Evolutionary conservation across 2,329 filamentous ascomycete species (phyloP).

Genomic region (Fusarium sp.): DNA sequence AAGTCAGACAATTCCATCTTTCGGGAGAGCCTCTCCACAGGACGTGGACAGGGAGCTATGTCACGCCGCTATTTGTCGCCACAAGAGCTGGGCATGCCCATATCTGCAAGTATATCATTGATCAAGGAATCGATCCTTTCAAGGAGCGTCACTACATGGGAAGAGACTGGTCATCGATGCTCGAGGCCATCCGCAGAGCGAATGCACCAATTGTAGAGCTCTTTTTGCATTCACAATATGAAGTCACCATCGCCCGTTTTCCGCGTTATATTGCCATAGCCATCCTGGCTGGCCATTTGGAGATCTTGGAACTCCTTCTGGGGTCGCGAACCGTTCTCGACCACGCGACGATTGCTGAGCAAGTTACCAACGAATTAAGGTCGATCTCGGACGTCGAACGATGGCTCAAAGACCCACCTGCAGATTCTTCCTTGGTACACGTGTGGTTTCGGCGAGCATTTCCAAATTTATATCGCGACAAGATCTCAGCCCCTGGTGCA

Average conservation of each 20-base stretch:
- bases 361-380: too few species aligned
- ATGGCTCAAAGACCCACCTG: fast-evolving
- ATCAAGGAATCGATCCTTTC: fast-evolving
- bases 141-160: neutral
- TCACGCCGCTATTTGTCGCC: neutral
- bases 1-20: neutral
- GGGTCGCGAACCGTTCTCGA: neutral
- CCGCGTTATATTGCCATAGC: neutral
- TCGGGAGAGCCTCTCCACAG: neutral
- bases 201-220: neutral
- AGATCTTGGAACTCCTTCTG: neutral
- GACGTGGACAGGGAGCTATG: fast-evolving
- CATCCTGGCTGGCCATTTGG: neutral
- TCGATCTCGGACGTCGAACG: too few species aligned
- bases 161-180: neutral
- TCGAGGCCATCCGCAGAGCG: neutral
- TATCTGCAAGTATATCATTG: neutral
- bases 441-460: neutral
- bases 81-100: neutral
- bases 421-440: neutral
- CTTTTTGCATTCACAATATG: neutral
- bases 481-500: neutral
- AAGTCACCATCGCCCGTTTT: fast-evolving
- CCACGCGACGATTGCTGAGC: neutral
- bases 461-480: neutral